Evolutionary conservation across 345 rosid genomes (phyloP), one percentile per base, ranked within the genome.

Genomic region (Brassica rapa): DNA sequence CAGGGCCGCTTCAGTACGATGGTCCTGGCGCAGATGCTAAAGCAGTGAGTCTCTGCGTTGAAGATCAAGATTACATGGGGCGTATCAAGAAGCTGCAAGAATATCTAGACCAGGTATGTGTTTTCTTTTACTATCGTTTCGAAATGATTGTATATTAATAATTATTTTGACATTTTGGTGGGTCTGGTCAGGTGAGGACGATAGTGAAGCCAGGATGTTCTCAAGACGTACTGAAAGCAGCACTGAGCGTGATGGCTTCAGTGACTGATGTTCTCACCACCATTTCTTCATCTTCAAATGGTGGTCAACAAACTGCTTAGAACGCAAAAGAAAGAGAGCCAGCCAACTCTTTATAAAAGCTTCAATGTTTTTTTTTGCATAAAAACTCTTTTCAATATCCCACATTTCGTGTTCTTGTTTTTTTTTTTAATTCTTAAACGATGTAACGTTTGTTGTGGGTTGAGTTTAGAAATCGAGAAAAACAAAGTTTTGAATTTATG

Each of bases 31-130:
- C 93, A 39, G 99, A 95, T 82, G 87, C 97, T 53, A 93, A 87
- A 88, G 88, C 97, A 57, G 78, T 93, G 35, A 86, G 86, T 56
- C 86, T 93, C 6, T 91, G 93, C 55, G 97, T 95, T 76, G 99
- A 95, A 86, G 99, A 95, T 75, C 94, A 89, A 85, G 99, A 95
- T 87, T 95, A 95, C 89, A 93, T 95, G 98, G 99, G 99, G 12
- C 89, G 98, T 73, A 93, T 93, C 72, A 93, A 93, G 90, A 82
- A 88, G 82, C 87, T 95, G 72, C 97, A 91, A 83, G 94, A 85
- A 75, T 89, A 93, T 81, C 90, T 95, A 23, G 97, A 91, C 75
- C 87, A 91, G 97, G 99, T 94, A 53, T 19, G 19, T 19, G 19
- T 49, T 4, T 30, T 30, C 5, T 11, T 62, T 49, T 6, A 27